Base-by-base conservation (phyloP, 2,329 filamentous ascomycete species). In the Fusarium sp. region DNA sequence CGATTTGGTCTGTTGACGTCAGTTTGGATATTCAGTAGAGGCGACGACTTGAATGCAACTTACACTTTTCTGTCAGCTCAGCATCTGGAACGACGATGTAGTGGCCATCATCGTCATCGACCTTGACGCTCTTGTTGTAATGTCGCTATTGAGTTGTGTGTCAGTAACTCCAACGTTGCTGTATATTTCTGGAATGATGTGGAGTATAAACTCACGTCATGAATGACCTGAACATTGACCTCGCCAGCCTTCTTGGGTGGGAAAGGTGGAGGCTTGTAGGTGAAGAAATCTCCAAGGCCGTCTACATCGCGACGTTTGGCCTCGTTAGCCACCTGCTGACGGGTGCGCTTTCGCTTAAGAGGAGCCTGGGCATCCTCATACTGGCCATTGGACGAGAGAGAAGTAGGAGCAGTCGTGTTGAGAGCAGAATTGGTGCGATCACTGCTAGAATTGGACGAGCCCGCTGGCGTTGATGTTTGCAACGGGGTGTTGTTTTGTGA, bases 101-200 rank as follows among this genome's bases (percentile, higher is more conserved):
- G 76, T 99, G 95, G 6, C 95, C 95, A 70, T 99, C 95, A 41
- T 97, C 93, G 66, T 99, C 95, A 70, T 99, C 95, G 39, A 95
- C 89, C 73, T 96, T 95, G 67, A 88, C 82, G 65, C 87, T 80
- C 61, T 84, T 84, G 55, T 79, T 80, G 43, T 80, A 78, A 35
- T 72, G 71, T 44, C 72, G 70, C 72, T 74, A 27, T 35, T 21
- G 32, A 45, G 35, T 37, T 27, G 49, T 27, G 49, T 46, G 65
- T 68, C 38, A 67, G 46, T 51, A 53, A 51, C 42, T 41, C 36
- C 31, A 44, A 17, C 11, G 21, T 48, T 13, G 31, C 35, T 29
- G 15, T 29, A 21, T 19, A 41, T 10, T 23, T 7, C 21, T 15
- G 23, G 25, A 19, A 31, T 19, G 41, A 53, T 50, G 50, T 50